These are phyloP conservation scores for Perkinsus chesapeaki DNA, from an alignment of 169 alveolate species.

Conservation along the genomic window DNA sequence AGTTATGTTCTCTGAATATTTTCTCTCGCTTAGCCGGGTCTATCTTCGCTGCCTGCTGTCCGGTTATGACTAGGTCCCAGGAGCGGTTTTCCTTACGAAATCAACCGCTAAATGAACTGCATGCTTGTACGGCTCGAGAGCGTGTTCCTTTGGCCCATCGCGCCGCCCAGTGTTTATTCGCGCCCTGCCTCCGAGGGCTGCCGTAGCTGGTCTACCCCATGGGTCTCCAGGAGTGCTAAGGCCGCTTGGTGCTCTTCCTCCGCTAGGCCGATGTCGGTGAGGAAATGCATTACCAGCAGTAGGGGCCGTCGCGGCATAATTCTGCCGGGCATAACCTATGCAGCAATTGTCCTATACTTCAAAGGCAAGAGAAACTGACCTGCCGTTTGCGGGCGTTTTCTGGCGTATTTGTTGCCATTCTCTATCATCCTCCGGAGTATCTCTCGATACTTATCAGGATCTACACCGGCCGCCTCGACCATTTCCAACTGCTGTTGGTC, in stretches of 20 bases:
- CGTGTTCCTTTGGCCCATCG: background rate
- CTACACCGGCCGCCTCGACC: background rate
- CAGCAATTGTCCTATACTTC: no score
- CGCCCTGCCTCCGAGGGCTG: background rate
- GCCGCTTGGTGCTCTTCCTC: no score
- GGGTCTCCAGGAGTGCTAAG: background rate
- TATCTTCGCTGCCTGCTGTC: background rate
- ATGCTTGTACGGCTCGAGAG: background rate
- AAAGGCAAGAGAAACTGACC: no score
- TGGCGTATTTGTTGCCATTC: background rate
- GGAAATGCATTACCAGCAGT: no score
- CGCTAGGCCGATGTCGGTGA: no score
- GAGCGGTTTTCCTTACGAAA: background rate
- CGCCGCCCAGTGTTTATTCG: background rate
- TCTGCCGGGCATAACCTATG: background rate
- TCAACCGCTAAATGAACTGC: background rate
- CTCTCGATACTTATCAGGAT: background rate
- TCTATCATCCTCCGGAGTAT: background rate
- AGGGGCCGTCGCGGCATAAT: background rate
- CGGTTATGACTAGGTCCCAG: background rate
- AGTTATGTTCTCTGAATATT: background rate
- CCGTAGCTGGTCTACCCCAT: background rate
- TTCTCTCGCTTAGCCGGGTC: background rate
- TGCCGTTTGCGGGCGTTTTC: background rate
- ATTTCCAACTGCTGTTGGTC: background rate